Percentiles rank a stretch among this genome's conserved stretches.
These are phyloP conservation scores for Raphanus hybrid DNA, from an alignment of 441 rosid species.

Conservation along the genomic window DNA sequence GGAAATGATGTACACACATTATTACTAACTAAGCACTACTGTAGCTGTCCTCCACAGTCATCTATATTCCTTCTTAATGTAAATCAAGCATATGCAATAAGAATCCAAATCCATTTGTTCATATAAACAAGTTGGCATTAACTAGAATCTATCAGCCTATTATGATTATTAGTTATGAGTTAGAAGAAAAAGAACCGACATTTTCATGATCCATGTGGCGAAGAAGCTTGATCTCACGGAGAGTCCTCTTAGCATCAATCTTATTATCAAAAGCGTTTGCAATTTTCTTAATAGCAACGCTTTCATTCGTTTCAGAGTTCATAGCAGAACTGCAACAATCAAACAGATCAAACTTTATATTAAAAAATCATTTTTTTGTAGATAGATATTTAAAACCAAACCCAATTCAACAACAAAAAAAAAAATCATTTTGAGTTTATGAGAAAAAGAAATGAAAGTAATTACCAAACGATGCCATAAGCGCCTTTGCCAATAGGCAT, in stretches of 20 bases:
- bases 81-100: background rate
- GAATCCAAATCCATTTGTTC: background rate
- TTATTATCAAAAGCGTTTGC: constrained; percentile 91
- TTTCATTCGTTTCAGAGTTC: constrained; percentile 81
- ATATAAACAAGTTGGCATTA: background rate
- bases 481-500: constrained; percentile 93
- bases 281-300: constrained; percentile 85
- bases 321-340: constrained; percentile 73
- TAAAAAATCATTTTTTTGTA: too few relatives aligned
- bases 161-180: background rate
- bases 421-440: too few relatives aligned
- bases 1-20: too few relatives aligned
- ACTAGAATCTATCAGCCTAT: too few relatives aligned
- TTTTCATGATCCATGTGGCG: constrained; percentile 98
- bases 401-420: too few relatives aligned
- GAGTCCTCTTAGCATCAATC: constrained; percentile 90
- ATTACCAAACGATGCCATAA: constrained; percentile 80
- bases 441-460: background rate
- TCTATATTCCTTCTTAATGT: too few relatives aligned
- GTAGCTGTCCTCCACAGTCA: too few relatives aligned
- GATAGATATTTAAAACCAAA: too few relatives aligned
- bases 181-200: constrained; percentile 55
- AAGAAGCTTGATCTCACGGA: constrained; percentile 93
- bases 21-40: too few relatives aligned
- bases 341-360: constrained; percentile 4